Base-by-base conservation (phyloP, 768 basidiomycete species). In the Amylocystis lapponica region DNA sequence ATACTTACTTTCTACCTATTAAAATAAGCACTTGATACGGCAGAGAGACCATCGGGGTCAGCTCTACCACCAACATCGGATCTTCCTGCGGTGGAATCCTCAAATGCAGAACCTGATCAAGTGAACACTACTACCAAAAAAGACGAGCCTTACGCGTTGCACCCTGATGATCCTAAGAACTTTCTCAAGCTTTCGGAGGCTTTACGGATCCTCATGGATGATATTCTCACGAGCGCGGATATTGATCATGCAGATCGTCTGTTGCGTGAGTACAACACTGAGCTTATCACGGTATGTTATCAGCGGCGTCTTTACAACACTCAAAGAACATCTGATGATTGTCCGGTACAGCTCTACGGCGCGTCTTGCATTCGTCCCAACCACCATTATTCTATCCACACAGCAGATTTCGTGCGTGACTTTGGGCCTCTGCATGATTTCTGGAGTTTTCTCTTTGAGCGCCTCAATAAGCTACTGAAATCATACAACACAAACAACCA, bases 401-500 rank as follows among this genome's bases (percentile, higher is more conserved):
- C 52, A 1, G 23, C 43, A 14, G 41, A 46, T 17, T 54, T 44
- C 35, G 56, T 55, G 13, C 35, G 35, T 0, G 51, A 59, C 39
- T 63, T 51, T 37, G 59, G 63, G 2, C 62, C 62, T 1, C 48
- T 63, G 3, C 53, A 62, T 36, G 52, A 49, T 0, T 63, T 63
- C 46, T 64, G 64, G 63, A 55, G 50, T 0, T 64, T 61, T 39
- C 36, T 63, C 1, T 56, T 54, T 25, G 68, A 68, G 33, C 47
- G 59, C 0, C 45, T 68, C 0, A 69, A 69, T 45, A 65, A 63
- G 30, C 53, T 67, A 4, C 45, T 68, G 4, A 68, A 68, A 49
- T 52, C 54, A 4, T 66, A 62, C 50, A 60, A 59, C 30, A 62
- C 61, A 0, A 61, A 58, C 31, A 66, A 67, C 31, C 65, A 62